A percentile compares a stretch with the other conserved stretches of the same genome.
Conservation (phyloP, 768 basidiomycete species). For the Mycena pura region DNA sequence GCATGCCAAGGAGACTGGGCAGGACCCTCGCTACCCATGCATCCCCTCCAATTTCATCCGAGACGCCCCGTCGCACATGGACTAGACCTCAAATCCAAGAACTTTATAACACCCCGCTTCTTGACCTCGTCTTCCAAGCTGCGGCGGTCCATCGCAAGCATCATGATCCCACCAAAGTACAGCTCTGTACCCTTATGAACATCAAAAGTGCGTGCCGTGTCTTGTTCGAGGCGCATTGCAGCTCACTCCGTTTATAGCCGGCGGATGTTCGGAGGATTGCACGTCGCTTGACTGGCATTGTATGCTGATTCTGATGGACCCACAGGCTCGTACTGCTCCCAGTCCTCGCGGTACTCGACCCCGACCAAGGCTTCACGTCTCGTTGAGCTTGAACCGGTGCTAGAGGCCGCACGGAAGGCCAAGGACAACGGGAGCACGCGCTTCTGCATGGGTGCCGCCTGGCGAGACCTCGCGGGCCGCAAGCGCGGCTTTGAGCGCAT, state of each 20-base stretch:
- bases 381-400: conserved; percentile 88
- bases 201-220: conserved; percentile 85
- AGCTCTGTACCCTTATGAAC: conserved; percentile 97
- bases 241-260: conserved; percentile 58
- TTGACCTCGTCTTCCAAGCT: conserved; percentile 89
- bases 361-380: conserved; percentile 88
- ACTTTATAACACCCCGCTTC: conserved; percentile 85
- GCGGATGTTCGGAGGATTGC: conserved; percentile 97
- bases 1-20: conserved; percentile 37
- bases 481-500: conserved; percentile 95
- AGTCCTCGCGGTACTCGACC: conserved; percentile 92
- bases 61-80: conserved; percentile 69
- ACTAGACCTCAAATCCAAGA: conserved; percentile 78
- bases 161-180: conserved; percentile 90
- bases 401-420: conserved; percentile 91
- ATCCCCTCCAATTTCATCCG: conserved; percentile 32
- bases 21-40: conserved; percentile 73
- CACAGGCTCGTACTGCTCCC: conserved; percentile 94
- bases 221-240: background rate
- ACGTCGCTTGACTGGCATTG: conserved; percentile 36
- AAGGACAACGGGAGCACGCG: conserved; percentile 97
- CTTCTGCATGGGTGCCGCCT: conserved; percentile 99
- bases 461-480: conserved; percentile 92
- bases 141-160: conserved; percentile 84
- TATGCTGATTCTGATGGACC: conserved; percentile 11